Conservation (phyloP, 129 eudicot species). For the Helianthus tuberosus region DNA sequence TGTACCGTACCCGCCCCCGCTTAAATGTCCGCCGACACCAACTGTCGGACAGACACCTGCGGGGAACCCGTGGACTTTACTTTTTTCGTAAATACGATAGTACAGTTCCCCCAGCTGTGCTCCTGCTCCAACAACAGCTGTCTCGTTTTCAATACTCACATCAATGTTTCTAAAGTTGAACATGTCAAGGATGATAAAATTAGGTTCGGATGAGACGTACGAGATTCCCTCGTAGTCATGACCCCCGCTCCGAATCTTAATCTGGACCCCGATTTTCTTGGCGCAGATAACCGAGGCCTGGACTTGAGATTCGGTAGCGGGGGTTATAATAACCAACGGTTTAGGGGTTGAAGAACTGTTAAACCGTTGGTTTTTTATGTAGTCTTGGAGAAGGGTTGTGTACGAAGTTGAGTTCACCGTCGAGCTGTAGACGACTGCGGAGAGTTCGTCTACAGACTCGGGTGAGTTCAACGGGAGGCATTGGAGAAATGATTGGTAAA, state of each 20-base stretch:
- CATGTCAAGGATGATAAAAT: slow-evolving; percentile 38
- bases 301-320: background rate
- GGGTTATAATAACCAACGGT: slow-evolving; percentile 15
- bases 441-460: background rate
- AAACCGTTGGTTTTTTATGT: slow-evolving; percentile 28
- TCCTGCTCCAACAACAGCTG: slow-evolving; percentile 39
- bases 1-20: slow-evolving; percentile 25
- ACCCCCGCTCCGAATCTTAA: slow-evolving; percentile 36
- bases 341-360: slow-evolving; percentile 13
- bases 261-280: background rate
- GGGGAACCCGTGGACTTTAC: slow-evolving; percentile 36
- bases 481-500: slow-evolving; percentile 1
- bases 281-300: slow-evolving; percentile 23
- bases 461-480: slow-evolving; percentile 9
- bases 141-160: slow-evolving; percentile 5
- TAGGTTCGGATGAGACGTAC: slow-evolving; percentile 18
- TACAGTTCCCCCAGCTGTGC: slow-evolving; percentile 39
- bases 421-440: slow-evolving; percentile 11
- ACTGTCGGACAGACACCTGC: slow-evolving; percentile 46
- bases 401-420: background rate
- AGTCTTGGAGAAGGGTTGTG: slow-evolving; percentile 13
- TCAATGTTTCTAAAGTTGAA: slow-evolving; percentile 24
- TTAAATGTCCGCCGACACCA: slow-evolving; percentile 41
- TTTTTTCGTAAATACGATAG: slow-evolving; percentile 31
- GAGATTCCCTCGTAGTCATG: slow-evolving; percentile 51